These are phyloP conservation scores for Lactifluus subvellereus DNA, from an alignment of 768 basidiomycete genomes.

Conservation along the genomic window DNA sequence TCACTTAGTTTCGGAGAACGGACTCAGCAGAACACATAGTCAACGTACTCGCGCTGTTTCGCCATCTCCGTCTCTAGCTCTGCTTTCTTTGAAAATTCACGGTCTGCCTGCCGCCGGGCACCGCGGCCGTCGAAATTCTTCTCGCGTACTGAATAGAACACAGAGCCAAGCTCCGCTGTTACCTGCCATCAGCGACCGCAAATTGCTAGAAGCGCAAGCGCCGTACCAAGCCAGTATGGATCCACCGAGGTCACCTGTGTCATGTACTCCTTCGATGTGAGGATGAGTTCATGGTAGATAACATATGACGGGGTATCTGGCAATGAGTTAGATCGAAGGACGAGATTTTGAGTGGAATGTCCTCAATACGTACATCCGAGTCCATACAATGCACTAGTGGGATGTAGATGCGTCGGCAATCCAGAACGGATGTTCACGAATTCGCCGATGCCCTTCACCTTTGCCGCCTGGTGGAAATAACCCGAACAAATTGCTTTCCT, in stretches of 20 bases:
- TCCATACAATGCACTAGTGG: constrained; percentile 94
- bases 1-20: background rate
- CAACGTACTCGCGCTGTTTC: constrained; percentile 59
- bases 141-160: constrained; percentile 97
- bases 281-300: constrained; percentile 92
- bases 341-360: background rate
- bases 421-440: constrained; percentile 97
- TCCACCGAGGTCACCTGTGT: constrained; percentile 98
- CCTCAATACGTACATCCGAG: constrained; percentile 67
- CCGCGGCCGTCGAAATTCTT: constrained; percentile 94
- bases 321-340: constrained; percentile 6
- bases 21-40: background rate
- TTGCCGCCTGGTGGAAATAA: constrained; percentile 97
- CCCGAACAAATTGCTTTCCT: constrained; percentile 97
- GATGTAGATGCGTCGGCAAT: constrained; percentile 91
- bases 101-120: constrained; percentile 67
- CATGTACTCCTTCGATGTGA: constrained; percentile 98
- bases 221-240: constrained; percentile 89
- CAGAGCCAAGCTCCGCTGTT: constrained; percentile 86
- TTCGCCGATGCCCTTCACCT: constrained; percentile 98
- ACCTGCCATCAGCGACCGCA: constrained; percentile 13
- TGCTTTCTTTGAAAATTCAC: constrained; percentile 87
- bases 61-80: constrained; percentile 93
- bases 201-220: background rate
- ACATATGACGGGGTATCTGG: constrained; percentile 93